Evolutionary conservation across 164 flowering plant species (phyloP).

Genomic region (Magnolia officinalis): DNA sequence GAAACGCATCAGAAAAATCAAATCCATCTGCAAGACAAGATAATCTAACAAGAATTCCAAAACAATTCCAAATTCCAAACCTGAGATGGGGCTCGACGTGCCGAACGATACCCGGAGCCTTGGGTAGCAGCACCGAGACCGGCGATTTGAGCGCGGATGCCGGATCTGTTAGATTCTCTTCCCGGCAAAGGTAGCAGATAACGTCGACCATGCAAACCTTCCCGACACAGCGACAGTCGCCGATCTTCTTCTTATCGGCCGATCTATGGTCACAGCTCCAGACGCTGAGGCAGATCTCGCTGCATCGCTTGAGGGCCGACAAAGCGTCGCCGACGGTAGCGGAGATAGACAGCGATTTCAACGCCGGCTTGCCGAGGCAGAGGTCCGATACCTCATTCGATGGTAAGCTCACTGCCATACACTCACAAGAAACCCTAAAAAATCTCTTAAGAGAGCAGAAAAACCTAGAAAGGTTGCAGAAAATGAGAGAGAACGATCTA

Average conservation of each 20-base stretch:
- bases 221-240: slow-evolving; percentile 59
- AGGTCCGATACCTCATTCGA: slow-evolving; percentile 72
- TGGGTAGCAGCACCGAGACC: slow-evolving; percentile 45
- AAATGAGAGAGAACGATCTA: neutral
- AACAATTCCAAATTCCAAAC: slow-evolving; percentile 25
- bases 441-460: neutral
- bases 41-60: neutral
- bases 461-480: neutral
- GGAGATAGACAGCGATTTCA: slow-evolving; percentile 40
- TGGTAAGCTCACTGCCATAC: slow-evolving; percentile 76
- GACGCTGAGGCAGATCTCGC: slow-evolving; percentile 52
- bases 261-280: slow-evolving; percentile 61
- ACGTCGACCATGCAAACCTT: slow-evolving; percentile 84
- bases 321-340: slow-evolving; percentile 62
- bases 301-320: slow-evolving; percentile 45
- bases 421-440: slow-evolving; percentile 20
- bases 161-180: slow-evolving; percentile 52
- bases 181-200: slow-evolving; percentile 53
- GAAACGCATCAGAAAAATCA: neutral
- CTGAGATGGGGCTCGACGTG: slow-evolving; percentile 70
- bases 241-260: neutral
- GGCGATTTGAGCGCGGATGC: slow-evolving; percentile 54
- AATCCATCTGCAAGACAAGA: neutral
- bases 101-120: slow-evolving; percentile 31
- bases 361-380: slow-evolving; percentile 64